phyloP scores from a whole-genome alignment of 495 filamentous ascomycete genomes.

The Aspergillus homomorphus region DNA sequence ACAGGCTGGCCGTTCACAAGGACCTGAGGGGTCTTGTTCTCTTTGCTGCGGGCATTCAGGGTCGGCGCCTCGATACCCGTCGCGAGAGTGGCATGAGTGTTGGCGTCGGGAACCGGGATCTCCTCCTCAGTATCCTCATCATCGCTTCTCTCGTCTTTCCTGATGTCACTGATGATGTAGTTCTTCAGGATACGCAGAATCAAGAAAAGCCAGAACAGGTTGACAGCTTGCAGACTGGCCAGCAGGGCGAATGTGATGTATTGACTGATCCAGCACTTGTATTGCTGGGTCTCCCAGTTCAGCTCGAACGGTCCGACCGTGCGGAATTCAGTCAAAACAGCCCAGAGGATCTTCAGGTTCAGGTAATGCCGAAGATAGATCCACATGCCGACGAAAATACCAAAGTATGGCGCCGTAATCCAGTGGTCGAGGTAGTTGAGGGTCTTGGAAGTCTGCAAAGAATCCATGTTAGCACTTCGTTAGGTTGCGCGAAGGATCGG shows the following conservation, averaged over 20 bases:
- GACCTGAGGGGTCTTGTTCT: slow-evolving; percentile 38
- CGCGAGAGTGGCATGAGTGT: slow-evolving; percentile 27
- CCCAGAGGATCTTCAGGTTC: slow-evolving; percentile 84
- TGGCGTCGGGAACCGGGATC: slow-evolving; percentile 21
- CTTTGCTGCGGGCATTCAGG: slow-evolving; percentile 27
- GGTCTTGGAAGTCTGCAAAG: slow-evolving; percentile 76
- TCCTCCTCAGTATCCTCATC: slow-evolving; percentile 55
- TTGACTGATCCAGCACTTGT: slow-evolving; percentile 77
- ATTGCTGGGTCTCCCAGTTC: slow-evolving; percentile 80
- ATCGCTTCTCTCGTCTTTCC: slow-evolving; percentile 59
- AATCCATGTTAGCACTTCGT: background rate
- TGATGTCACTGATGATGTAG: slow-evolving; percentile 49
- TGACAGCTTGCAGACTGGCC: slow-evolving; percentile 71
- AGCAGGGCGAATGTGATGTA: slow-evolving; percentile 69
- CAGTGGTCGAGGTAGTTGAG: slow-evolving; percentile 86
- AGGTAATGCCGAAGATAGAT: slow-evolving; percentile 89
- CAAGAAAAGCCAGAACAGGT: slow-evolving; percentile 84
- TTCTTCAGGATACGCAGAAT: slow-evolving; percentile 70
- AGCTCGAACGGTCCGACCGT: slow-evolving; percentile 85
- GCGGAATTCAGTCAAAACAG: slow-evolving; percentile 81
- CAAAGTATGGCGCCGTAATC: slow-evolving; percentile 79
- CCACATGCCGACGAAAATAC: slow-evolving; percentile 79
- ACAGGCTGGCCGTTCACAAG: slow-evolving; percentile 40
- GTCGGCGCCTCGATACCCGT: slow-evolving; percentile 29
- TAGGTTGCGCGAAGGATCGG: background rate